A percentile compares a stretch with the other conserved stretches of the same genome.
Conservation (phyloP, 192 early-diverging fungal genomes). For the Coemansia sp. region DNA sequence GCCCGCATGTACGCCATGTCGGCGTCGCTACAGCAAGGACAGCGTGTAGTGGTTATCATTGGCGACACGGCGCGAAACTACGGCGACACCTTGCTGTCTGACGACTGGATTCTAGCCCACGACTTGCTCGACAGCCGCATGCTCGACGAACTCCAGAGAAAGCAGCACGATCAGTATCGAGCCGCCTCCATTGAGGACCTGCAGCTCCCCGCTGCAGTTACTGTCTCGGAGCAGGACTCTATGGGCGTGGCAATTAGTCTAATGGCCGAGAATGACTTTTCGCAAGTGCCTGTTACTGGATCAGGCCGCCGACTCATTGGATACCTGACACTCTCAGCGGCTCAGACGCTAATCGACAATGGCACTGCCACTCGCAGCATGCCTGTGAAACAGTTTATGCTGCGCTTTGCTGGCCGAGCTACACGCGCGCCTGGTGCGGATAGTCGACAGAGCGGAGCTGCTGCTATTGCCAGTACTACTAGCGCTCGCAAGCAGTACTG, state of each 20-base stretch:
- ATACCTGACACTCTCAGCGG: constrained; percentile 70
- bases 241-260: constrained; percentile 69
- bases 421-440: background rate
- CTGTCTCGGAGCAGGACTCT: constrained; percentile 63
- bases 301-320: constrained; percentile 72
- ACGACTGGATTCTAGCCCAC: constrained; percentile 81
- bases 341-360: constrained; percentile 63
- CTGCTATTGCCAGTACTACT: background rate
- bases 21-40: constrained; percentile 23
- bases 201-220: constrained; percentile 79
- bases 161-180: constrained; percentile 70
- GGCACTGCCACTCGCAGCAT: constrained; percentile 57
- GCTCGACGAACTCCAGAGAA: constrained; percentile 61
- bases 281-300: constrained; percentile 82
- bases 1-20: constrained; percentile 59
- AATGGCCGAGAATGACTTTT: constrained; percentile 84
- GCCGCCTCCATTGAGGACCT: constrained; percentile 85
- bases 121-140: constrained; percentile 70
- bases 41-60: constrained; percentile 61
- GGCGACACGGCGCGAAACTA: constrained; percentile 77
- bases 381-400: constrained; percentile 67
- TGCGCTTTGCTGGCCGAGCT: constrained; percentile 54
- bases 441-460: background rate
- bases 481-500: constrained; percentile 60
- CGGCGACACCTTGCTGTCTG: constrained; percentile 67